These are phyloP conservation scores for Nothophytophthora sp. DNA, from an alignment of 352 stramenopile species.

Conservation along the genomic window DNA sequence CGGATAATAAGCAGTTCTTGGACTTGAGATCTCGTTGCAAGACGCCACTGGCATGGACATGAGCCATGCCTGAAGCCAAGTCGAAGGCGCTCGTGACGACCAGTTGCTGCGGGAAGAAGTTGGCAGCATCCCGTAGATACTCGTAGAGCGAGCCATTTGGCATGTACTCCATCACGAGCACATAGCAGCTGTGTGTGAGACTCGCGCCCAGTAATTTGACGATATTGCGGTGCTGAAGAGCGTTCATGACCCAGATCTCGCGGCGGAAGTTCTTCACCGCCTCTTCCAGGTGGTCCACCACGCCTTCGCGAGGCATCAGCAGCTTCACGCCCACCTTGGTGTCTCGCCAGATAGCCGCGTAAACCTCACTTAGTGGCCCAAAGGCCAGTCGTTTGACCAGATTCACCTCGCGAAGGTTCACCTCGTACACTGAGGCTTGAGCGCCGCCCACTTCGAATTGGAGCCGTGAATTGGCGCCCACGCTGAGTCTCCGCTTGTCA, in stretches of 20 bases:
- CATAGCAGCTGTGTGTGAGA: constrained; percentile 75
- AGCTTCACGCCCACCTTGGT: constrained; percentile 81
- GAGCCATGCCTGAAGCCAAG: constrained; percentile 64
- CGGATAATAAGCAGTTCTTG: constrained; percentile 76
- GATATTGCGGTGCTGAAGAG: constrained; percentile 72
- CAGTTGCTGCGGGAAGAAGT: constrained; percentile 71
- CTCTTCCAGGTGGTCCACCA: constrained; percentile 69
- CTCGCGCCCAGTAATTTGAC: constrained; percentile 78
- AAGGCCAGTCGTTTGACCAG: constrained; percentile 76
- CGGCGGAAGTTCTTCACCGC: constrained; percentile 79
- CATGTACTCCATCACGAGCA: constrained; percentile 89
- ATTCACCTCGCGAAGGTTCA: constrained; percentile 77
- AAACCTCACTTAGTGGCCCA: constrained; percentile 70
- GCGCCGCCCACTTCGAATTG: constrained; percentile 76
- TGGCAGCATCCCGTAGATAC: constrained; percentile 70
- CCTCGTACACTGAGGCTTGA: constrained; percentile 75
- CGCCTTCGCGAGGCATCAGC: constrained; percentile 68
- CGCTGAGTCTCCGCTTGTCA: constrained; percentile 59
- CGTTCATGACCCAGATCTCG: constrained; percentile 83
- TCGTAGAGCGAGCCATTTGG: constrained; percentile 84
- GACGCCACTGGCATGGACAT: constrained; percentile 57
- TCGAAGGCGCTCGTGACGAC: constrained; percentile 62
- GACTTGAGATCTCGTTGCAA: constrained; percentile 81
- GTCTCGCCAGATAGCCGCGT: constrained; percentile 74
- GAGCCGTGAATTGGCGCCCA: constrained; percentile 55